phyloP scores from a whole-genome alignment of 2,329 filamentous ascomycete species.

The Graphilbum fragrans region DNA sequence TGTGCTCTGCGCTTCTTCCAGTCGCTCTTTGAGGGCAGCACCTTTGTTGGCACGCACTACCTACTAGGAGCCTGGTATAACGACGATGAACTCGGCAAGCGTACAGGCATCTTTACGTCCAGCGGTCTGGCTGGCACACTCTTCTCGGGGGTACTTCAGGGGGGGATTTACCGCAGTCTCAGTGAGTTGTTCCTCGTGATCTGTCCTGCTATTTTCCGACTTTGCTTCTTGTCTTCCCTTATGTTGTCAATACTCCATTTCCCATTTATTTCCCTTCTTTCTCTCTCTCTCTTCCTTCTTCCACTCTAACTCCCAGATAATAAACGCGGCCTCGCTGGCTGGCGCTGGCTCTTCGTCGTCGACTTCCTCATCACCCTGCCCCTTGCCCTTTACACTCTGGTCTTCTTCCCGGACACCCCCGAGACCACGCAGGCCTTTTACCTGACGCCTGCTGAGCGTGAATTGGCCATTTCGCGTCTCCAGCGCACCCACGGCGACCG shows the following conservation, averaged over 20 bases:
- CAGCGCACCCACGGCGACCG: conserved; percentile 28
- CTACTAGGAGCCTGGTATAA: conserved; percentile 52
- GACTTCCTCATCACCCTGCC: conserved; percentile 40
- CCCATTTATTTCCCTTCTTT: too few species aligned
- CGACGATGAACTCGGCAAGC: conserved; percentile 46
- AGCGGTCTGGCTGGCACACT: conserved; percentile 48
- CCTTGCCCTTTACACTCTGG: conserved; percentile 40
- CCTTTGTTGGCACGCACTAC: conserved; percentile 46
- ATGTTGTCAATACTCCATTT: too few species aligned
- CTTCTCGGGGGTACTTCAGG: conserved; percentile 51
- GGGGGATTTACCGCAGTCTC: conserved; percentile 31
- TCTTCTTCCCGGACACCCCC: conserved; percentile 42
- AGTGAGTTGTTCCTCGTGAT: too few species aligned
- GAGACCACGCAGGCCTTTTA: conserved; percentile 35
- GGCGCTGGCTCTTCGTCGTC: conserved; percentile 37
- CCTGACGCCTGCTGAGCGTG: conserved; percentile 23
- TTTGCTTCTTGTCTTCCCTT: too few species aligned
- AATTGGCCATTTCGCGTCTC: conserved; percentile 26
- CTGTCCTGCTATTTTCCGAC: too few species aligned
- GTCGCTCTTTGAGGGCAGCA: conserved; percentile 42
- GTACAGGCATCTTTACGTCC: conserved; percentile 48
- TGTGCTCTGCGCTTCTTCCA: conserved; percentile 48
- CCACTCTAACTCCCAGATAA: too few species aligned
- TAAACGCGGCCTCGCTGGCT: conserved; percentile 35
- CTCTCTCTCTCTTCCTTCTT: too few species aligned